Evolutionary conservation across 192 early-diverging fungal species (phyloP).

Genomic region (Rhizophagus sp.): DNA sequence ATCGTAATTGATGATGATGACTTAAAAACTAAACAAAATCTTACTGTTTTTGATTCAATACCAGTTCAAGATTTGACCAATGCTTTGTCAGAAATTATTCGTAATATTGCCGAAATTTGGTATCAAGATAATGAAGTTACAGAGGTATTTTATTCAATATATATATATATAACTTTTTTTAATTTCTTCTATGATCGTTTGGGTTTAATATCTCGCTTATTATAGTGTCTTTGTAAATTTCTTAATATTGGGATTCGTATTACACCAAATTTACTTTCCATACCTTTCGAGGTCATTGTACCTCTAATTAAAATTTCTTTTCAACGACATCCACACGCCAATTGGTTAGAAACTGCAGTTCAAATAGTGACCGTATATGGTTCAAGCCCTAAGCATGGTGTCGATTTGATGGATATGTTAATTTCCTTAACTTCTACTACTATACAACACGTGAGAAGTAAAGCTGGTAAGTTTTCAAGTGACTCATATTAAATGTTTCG

Average conservation of each 20-base stretch:
- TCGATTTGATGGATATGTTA: constrained; percentile 29
- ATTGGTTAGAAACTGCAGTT: constrained; percentile 53
- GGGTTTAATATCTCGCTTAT: background rate
- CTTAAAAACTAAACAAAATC: constrained; percentile 18
- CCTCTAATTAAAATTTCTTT: constrained; percentile 44
- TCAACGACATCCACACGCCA: constrained; percentile 35
- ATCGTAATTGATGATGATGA: constrained; percentile 35
- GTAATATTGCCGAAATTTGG: constrained; percentile 44
- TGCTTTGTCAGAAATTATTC: constrained; percentile 46
- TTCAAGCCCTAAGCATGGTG: constrained; percentile 35
- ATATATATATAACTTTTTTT: background rate
- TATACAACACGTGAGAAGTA: constrained; percentile 28
- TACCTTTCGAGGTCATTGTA: constrained; percentile 42
- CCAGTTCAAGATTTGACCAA: constrained; percentile 37
- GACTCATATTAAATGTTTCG: constrained; percentile 3
- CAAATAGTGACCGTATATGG: constrained; percentile 55
- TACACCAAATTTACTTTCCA: constrained; percentile 43
- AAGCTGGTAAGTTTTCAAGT: constrained; percentile 31
- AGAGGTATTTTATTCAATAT: constrained; percentile 24
- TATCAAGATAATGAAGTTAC: constrained; percentile 45
- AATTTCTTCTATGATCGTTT: background rate
- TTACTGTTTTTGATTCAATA: constrained; percentile 23
- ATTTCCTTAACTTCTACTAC: constrained; percentile 27
- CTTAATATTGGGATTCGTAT: constrained; percentile 51
- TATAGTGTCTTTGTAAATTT: constrained; percentile 46